A percentile compares a stretch with the other conserved stretches of the same genome.
Conservation (phyloP, 2,329 filamentous ascomycete genomes). For the Penicillium verrucosum region DNA sequence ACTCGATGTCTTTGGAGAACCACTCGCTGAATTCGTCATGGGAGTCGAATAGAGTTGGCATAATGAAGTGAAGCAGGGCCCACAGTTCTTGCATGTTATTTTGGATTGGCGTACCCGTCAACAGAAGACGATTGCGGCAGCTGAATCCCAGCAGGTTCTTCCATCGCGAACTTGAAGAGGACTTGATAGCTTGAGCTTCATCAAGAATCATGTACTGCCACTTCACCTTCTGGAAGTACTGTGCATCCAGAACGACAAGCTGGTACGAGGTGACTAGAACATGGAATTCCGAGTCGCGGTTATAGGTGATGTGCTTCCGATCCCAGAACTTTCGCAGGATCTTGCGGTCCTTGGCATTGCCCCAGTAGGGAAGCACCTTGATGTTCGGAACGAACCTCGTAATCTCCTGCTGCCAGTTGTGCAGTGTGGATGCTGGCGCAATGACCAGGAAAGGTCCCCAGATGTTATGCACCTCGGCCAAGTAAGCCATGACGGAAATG, state of each 20-base stretch:
- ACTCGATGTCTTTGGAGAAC: constrained; percentile 72
- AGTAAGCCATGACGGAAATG: constrained; percentile 98
- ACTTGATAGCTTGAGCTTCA: constrained; percentile 98
- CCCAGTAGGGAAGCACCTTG: constrained; percentile 97
- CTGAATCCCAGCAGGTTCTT: constrained; percentile 92
- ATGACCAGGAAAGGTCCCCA: constrained; percentile 98
- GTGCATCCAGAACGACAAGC: constrained; percentile 89
- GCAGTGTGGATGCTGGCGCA: constrained; percentile 88
- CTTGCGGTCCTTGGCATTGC: constrained; percentile 88
- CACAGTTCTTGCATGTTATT: constrained; percentile 99
- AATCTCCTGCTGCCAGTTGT: constrained; percentile 99
- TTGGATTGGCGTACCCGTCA: constrained; percentile 96
- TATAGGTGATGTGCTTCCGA: constrained; percentile 93
- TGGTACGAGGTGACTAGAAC: constrained; percentile 97
- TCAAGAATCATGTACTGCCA: constrained; percentile 99
- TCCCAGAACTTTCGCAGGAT: constrained; percentile 99
- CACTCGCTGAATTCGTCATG: constrained; percentile 54
- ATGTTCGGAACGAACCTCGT: constrained; percentile 89
- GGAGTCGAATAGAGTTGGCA: constrained; percentile 89
- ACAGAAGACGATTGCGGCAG: constrained; percentile 86
- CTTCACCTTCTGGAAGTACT: constrained; percentile 98
- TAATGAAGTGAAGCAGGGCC: constrained; percentile 97
- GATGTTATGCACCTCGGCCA: constrained; percentile 94
- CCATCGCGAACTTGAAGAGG: constrained; percentile 92
- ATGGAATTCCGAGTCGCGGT: constrained; percentile 88